Percentiles rank a stretch among this genome's conserved stretches.
phyloP scores from a whole-genome alignment of 306 rosid species.

The Cucurbita moschata region DNA sequence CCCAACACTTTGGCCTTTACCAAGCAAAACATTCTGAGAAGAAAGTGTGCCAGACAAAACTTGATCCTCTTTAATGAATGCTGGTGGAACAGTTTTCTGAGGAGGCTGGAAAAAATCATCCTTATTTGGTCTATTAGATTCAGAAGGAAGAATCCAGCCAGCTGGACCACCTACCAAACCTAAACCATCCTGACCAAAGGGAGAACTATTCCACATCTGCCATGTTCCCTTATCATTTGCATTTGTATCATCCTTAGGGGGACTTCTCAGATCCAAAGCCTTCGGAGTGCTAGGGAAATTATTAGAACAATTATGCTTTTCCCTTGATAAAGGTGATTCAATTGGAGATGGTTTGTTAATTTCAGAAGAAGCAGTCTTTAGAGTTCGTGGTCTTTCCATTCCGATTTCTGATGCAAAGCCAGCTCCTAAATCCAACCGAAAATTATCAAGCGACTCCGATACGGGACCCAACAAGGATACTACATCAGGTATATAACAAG shows the following conservation, averaged over 20 bases:
- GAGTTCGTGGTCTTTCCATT: conserved; percentile 35
- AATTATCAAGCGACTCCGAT: conserved; percentile 88
- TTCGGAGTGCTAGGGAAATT: conserved; percentile 29
- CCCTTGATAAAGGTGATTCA: conserved; percentile 85
- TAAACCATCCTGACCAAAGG: conserved; percentile 90
- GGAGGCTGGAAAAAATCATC: conserved; percentile 55
- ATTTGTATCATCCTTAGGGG: conserved; percentile 35
- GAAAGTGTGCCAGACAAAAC: conserved; percentile 41
- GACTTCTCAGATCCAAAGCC: conserved; percentile 34
- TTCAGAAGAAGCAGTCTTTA: conserved; percentile 55
- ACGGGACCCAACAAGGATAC: conserved; percentile 85
- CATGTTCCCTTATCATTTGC: conserved; percentile 67
- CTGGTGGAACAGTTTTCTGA: conserved; percentile 65
- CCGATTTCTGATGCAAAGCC: conserved; percentile 43
- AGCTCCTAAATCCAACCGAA: conserved; percentile 63
- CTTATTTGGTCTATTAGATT: conserved; percentile 44
- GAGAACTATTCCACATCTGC: conserved; percentile 90
- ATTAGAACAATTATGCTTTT: conserved; percentile 50
- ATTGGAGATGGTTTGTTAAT: conserved; percentile 79
- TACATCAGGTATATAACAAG: conserved; percentile 82
- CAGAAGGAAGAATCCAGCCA: conserved; percentile 67
- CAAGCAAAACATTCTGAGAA: conserved; percentile 51
- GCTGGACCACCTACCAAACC: conserved; percentile 71
- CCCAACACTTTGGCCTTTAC: conserved; percentile 59
- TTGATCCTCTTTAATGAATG: conserved; percentile 63